A percentile compares a stretch with the other conserved stretches of the same genome.
Evolutionary conservation across 257 asterid genomes (phyloP).

Genomic region (Solanum bulbocastanum): DNA sequence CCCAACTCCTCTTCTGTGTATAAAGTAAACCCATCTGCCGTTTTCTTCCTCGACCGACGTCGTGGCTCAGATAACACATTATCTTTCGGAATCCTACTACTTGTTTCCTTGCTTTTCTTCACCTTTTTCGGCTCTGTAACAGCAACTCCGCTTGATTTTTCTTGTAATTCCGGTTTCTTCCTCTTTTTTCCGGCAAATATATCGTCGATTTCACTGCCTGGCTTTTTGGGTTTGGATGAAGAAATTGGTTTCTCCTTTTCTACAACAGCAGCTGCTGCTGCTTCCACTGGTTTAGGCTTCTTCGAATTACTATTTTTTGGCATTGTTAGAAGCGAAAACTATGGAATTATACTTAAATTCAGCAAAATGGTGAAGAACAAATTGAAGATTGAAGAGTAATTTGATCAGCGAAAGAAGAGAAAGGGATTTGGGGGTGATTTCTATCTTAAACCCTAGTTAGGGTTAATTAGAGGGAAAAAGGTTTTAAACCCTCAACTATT

Average conservation of each 20-base stretch:
- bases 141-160: conserved; percentile 1
- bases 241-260: neutral
- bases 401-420: neutral
- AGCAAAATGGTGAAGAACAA: neutral
- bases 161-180: conserved; percentile 18
- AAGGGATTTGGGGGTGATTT: neutral
- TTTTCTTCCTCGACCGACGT: conserved; percentile 31
- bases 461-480: neutral
- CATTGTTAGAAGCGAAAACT: conserved; percentile 2
- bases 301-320: conserved; percentile 7
- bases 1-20: conserved; percentile 75
- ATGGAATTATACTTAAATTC: neutral
- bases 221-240: conserved; percentile 12
- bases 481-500: neutral
- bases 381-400: neutral
- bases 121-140: conserved; percentile 9
- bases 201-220: conserved; percentile 56
- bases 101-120: conserved; percentile 17
- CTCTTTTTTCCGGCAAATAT: conserved; percentile 59
- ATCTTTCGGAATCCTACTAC: neutral
- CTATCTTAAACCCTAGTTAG: neutral
- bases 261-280: neutral
- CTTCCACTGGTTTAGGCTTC: neutral
- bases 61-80: neutral
- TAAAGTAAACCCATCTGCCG: conserved; percentile 49